These are phyloP conservation scores for Tetradesmus lagerheimii DNA, from an alignment of 139 green algal genomes.

Conservation along the genomic window DNA sequence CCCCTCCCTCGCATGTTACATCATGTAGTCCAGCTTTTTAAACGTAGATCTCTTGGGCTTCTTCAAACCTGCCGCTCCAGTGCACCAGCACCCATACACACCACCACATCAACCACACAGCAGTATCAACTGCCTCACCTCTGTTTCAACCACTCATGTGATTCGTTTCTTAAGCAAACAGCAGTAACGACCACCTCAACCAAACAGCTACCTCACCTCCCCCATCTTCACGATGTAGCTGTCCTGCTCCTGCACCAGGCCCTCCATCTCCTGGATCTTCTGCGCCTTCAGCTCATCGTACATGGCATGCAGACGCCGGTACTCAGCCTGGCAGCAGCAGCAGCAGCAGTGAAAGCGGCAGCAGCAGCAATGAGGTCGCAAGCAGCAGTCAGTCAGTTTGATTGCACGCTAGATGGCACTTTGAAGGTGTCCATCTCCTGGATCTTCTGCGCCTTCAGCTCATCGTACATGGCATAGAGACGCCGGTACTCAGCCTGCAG, in stretches of 20 bases:
- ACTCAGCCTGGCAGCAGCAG: conserved; percentile 33
- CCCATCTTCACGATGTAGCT: conserved; percentile 42
- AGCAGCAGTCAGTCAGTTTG: no score
- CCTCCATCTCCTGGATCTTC: conserved; percentile 49
- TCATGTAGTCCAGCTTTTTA: no score
- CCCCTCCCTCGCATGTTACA: no score
- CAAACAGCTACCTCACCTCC: background rate
- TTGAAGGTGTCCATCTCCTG: conserved; percentile 45
- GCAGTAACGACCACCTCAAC: no score
- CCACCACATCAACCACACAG: background rate
- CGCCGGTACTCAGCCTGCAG: conserved; percentile 40
- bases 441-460: conserved; percentile 50
- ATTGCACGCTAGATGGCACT: no score
- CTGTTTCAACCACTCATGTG: no score
- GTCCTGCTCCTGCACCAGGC: conserved; percentile 46
- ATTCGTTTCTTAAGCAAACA: no score
- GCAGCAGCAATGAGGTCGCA: background rate
- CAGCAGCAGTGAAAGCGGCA: background rate
- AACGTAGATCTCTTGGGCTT: no score
- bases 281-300: conserved; percentile 49
- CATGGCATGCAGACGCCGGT: conserved; percentile 35
- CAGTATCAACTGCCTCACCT: no score
- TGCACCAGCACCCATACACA: background rate
- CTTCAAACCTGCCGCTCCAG: background rate
- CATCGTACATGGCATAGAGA: conserved; percentile 44